Evolutionary conservation across 148 eudicot species (phyloP), one percentile per base, ranked within the genome.

Genomic region (Polygonum maritimum): DNA sequence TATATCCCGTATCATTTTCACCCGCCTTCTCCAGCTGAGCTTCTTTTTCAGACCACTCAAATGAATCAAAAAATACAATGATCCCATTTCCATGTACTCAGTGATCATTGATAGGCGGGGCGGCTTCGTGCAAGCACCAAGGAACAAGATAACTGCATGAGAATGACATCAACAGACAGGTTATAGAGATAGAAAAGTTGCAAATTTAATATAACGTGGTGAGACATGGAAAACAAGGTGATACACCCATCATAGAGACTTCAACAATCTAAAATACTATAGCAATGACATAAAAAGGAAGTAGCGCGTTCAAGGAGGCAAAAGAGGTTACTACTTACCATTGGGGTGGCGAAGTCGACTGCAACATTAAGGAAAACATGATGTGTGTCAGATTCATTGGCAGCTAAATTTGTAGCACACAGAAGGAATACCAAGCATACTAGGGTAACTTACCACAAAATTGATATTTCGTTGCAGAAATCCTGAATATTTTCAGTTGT

Each of bases 271-370:
- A 39, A 39, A 44, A 44, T 44, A 44, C 6, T n/a, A 54, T 54
- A 54, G 60, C 60, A 54, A 52, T 54, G 60, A 54, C 26, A n/a
- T 54, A 21, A 54, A 49, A 51, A 13, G 58, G 60, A 54, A 33
- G 16, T 35, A 63, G 6, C 13, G 22, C 13, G 35, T 63, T 9
- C 35, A 33, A 6, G 47, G 4, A 67, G 44, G 40, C 16, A 26
- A 38, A 81, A 80, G 62, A 67, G 60, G 76, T 81, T 91, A 95
- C 99, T 97, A 81, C 92, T 81, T 91, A 95, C 99, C 99, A 81
- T 95, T 95, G 80, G 99, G 99, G 80, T 95, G 99, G 78, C 99
- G 96, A 74, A 92, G 96, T 80, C 99, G 97, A 83, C 99, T 95
- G 96, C 63, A 80, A 39, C 74, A 70, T 4, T 47, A 70, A 40